Conservation (phyloP, 176 grass and related monocot species). For the Eragrostis curvula region DNA sequence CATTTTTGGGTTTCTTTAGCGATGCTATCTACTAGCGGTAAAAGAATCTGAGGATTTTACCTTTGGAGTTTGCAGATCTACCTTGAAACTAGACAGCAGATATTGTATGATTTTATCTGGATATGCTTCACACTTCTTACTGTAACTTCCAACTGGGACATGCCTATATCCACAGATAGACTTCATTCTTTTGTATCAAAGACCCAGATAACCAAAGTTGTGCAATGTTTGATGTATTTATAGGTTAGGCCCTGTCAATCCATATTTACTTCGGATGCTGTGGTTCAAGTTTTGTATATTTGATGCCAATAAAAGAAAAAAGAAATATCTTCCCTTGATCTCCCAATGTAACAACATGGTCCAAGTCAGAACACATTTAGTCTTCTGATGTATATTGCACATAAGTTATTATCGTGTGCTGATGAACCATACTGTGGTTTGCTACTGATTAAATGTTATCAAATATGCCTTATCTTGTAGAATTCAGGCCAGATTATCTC, state of each 20-base stretch:
- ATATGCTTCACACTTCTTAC: constrained; percentile 49
- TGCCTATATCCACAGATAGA: constrained; percentile 50
- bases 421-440: background rate
- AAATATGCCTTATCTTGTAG: background rate
- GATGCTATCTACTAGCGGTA: constrained; percentile 29
- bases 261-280: constrained; percentile 1
- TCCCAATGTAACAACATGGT: background rate
- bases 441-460: background rate
- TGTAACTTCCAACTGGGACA: constrained; percentile 45
- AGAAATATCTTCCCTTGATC: background rate
- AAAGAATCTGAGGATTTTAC: constrained; percentile 57
- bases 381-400: background rate
- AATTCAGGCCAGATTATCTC: background rate
- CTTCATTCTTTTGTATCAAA: constrained; percentile 58
- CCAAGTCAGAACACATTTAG: background rate
- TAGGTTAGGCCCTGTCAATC: constrained; percentile 33
- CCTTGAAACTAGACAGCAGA: constrained; percentile 55
- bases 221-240: constrained; percentile 22
- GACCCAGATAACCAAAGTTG: constrained; percentile 28
- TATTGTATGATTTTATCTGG: constrained; percentile 51
- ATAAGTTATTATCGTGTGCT: background rate
- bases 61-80: constrained; percentile 40
- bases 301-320: background rate
- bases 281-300: constrained; percentile 36
- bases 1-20: constrained; percentile 52